A percentile compares a stretch with the other conserved stretches of the same genome.
Conservation (phyloP, 352 stramenopile species). For the Phytophthora citrophthora region DNA sequence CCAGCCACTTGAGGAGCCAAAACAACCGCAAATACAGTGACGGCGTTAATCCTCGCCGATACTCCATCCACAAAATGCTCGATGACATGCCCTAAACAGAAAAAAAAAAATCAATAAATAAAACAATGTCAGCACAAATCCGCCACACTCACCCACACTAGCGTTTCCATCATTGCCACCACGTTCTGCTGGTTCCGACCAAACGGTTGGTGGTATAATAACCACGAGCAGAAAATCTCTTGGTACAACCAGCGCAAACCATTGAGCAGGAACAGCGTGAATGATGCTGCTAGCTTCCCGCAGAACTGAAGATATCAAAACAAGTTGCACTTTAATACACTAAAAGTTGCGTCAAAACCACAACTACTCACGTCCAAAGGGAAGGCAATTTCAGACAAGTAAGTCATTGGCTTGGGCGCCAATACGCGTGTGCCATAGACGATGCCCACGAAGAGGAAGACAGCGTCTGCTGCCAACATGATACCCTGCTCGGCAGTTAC, state of each 20-base stretch:
- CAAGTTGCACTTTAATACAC: neutral
- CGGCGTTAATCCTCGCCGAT: constrained; percentile 63
- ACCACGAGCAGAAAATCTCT: constrained; percentile 46
- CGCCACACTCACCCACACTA: constrained; percentile 54
- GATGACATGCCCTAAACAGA: constrained; percentile 46
- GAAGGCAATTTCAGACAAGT: constrained; percentile 81
- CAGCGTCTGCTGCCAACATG: constrained; percentile 37
- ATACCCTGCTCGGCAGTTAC: constrained; percentile 32
- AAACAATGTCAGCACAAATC: neutral
- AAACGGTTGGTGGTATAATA: constrained; percentile 37
- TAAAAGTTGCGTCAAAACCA: neutral
- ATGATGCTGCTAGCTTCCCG: constrained; percentile 60
- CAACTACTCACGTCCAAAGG: constrained; percentile 54
- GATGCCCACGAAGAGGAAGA: constrained; percentile 63
- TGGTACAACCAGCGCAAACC: constrained; percentile 60
- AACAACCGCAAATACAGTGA: constrained; percentile 64
- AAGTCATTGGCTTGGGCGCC: constrained; percentile 67
- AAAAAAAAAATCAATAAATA: neutral
- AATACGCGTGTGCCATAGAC: constrained; percentile 63
- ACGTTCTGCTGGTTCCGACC: constrained; percentile 39
- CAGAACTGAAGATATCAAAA: constrained; percentile 48
- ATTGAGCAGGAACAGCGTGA: constrained; percentile 55
- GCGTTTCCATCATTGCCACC: constrained; percentile 57
- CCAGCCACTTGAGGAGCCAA: constrained; percentile 68
- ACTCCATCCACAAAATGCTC: constrained; percentile 79